Percentiles rank a stretch among this genome's conserved stretches.
Evolutionary conservation across 2,329 filamentous ascomycete genomes (phyloP).

Genomic region (Botrytis squamosa): DNA sequence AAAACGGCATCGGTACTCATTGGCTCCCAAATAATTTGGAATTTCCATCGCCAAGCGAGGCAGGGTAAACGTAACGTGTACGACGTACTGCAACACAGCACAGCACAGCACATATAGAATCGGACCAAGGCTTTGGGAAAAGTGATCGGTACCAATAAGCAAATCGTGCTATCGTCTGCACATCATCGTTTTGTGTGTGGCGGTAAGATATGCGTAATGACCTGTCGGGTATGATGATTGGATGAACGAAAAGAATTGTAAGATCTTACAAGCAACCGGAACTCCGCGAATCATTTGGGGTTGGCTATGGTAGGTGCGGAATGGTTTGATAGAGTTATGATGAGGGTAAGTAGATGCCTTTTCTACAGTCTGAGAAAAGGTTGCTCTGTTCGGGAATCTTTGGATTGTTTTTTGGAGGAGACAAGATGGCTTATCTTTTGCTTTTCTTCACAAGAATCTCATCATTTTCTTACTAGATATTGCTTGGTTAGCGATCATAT

Average conservation of each 20-base stretch:
- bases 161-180: background rate
- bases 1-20: background rate
- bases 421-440: background rate
- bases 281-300: constrained; percentile 5
- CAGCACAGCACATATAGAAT: background rate
- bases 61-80: background rate
- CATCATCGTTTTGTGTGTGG: background rate
- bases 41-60: background rate
- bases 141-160: background rate
- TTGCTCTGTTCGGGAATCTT: background rate
- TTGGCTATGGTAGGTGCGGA: background rate
- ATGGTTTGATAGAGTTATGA: background rate
- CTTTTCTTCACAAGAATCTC: background rate
- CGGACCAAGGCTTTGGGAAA: background rate
- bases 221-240: background rate
- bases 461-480: background rate
- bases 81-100: background rate
- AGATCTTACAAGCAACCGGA: background rate
- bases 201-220: background rate
- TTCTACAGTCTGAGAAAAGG: background rate
- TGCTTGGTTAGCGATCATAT: background rate
- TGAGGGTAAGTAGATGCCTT: background rate
- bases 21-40: background rate
- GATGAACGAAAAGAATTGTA: background rate
- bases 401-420: background rate